Evolutionary conservation across 148 eudicot species (phyloP).

Genomic region (Camellia lanceoleosa): DNA sequence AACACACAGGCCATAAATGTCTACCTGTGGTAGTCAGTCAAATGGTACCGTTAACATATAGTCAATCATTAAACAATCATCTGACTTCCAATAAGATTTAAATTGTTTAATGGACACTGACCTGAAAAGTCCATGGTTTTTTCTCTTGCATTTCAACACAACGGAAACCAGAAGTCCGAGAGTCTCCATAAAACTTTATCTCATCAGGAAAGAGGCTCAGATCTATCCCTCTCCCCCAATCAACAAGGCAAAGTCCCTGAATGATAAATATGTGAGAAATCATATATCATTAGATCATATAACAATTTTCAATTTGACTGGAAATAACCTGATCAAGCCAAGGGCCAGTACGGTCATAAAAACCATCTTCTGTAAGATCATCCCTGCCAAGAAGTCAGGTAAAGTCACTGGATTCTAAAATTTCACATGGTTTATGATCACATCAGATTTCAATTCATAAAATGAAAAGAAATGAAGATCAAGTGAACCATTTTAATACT

Average conservation of each 20-base stretch:
- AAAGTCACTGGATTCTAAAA: background rate
- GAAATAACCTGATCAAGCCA: slow-evolving; percentile 82
- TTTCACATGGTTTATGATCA: background rate
- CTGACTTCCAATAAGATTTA: background rate
- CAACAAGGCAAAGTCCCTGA: slow-evolving; percentile 97
- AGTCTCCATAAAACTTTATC: slow-evolving; percentile 62
- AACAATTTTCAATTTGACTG: slow-evolving; percentile 1
- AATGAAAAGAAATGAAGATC: background rate
- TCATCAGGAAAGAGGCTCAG: slow-evolving; percentile 57
- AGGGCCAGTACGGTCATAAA: slow-evolving; percentile 56
- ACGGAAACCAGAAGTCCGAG: slow-evolving; percentile 88
- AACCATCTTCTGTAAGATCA: slow-evolving; percentile 53
- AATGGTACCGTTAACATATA: slow-evolving; percentile 9
- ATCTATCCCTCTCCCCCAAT: slow-evolving; percentile 99
- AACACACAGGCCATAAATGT: slow-evolving; percentile 85
- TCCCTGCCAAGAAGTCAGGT: slow-evolving; percentile 48
- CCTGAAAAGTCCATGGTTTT: slow-evolving; percentile 92
- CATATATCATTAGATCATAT: background rate
- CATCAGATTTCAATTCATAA: background rate
- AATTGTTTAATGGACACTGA: slow-evolving; percentile 9
- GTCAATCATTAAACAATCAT: slow-evolving; percentile 5
- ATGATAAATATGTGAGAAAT: slow-evolving; percentile 16
- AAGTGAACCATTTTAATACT: background rate
- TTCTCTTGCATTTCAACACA: slow-evolving; percentile 92
- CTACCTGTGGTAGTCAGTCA: slow-evolving; percentile 47